Conservation (phyloP, 148 eudicot genomes). For the Drosera capensis region DNA sequence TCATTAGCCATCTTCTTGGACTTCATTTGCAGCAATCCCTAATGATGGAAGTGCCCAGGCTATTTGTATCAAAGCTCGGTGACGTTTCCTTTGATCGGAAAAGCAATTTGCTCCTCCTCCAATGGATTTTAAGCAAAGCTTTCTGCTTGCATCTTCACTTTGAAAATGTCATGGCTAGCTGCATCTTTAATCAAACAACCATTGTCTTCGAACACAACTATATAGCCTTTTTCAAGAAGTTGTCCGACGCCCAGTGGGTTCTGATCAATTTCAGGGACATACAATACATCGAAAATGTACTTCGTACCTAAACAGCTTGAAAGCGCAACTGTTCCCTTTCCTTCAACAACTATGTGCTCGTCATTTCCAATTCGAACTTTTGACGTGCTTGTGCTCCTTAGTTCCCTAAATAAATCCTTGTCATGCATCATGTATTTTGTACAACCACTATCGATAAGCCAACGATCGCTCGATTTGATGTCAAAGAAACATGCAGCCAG, state of each 20-base stretch:
- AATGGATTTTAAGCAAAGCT: constrained; percentile 1
- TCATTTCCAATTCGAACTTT: constrained; percentile 9
- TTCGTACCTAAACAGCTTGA: neutral
- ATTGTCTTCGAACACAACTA: constrained; percentile 1
- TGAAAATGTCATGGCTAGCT: neutral
- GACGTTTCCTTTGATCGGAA: neutral
- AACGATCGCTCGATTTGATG: neutral
- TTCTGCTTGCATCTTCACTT: neutral
- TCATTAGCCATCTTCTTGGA: neutral
- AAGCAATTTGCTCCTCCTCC: neutral
- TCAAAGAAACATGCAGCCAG: neutral
- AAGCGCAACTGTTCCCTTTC: constrained; percentile 4
- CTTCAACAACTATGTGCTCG: neutral
- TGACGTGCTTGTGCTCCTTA: neutral
- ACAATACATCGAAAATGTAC: constrained; percentile 6
- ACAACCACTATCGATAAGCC: too few relatives aligned
- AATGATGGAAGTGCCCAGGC: constrained; percentile 6
- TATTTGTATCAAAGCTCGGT: constrained; percentile 5
- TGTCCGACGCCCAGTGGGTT: constrained; percentile 10
- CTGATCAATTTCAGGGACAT: constrained; percentile 6
- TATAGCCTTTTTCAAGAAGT: constrained; percentile 2
- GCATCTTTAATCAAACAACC: constrained; percentile 1
- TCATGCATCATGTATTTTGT: constrained; percentile 10
- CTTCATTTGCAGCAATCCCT: constrained; percentile 1
- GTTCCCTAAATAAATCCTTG: neutral